These are phyloP conservation scores for Tuctoria greenei DNA, from an alignment of 176 grass and related monocot species.

Conservation along the genomic window DNA sequence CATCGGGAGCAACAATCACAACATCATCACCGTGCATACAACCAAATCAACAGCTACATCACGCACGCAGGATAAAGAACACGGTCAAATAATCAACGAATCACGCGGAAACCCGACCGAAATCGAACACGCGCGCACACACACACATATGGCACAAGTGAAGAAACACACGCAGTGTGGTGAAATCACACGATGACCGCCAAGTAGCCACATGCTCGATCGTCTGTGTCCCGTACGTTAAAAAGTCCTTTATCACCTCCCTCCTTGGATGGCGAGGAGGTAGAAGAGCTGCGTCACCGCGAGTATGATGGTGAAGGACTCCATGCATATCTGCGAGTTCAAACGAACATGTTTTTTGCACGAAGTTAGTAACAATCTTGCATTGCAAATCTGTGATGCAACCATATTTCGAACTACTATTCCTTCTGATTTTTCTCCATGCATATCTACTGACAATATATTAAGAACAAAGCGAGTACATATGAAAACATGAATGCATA, in stretches of 20 bases:
- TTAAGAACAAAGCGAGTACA: neutral
- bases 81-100: slow-evolving; percentile 18
- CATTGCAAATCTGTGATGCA: too few species aligned
- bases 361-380: neutral
- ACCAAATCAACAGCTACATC: neutral
- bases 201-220: neutral
- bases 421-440: too few species aligned
- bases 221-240: too few species aligned
- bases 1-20: neutral
- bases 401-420: too few species aligned
- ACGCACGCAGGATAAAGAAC: too few species aligned
- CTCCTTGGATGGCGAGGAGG: slow-evolving; percentile 66
- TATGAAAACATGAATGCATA: neutral
- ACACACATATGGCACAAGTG: neutral
- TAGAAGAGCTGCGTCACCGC: slow-evolving; percentile 81
- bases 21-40: neutral
- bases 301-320: slow-evolving; percentile 87
- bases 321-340: slow-evolving; percentile 72
- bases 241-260: slow-evolving; percentile 14
- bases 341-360: neutral
- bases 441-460: too few species aligned
- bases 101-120: slow-evolving; percentile 1
- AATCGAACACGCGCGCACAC: neutral
- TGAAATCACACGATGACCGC: neutral
- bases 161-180: neutral